Evolutionary conservation across 2,329 filamentous ascomycete species (phyloP).

Genomic region (Sporothrix brunneoviolacea): DNA sequence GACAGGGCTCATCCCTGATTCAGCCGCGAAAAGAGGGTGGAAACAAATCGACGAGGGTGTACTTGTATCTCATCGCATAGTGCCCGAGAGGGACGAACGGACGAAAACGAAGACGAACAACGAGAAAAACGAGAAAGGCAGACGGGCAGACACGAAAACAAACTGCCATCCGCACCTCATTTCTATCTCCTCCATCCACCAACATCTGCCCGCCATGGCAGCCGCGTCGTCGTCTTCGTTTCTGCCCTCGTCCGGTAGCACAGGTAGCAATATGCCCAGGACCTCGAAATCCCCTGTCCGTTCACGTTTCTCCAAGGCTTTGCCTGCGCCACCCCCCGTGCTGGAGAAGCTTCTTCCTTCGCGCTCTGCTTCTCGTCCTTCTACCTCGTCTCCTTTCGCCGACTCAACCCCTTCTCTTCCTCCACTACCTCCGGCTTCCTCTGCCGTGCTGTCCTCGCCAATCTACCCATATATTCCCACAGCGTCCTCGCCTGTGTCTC

Average conservation of each 20-base stretch:
- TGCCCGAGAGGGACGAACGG: background rate
- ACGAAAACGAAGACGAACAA: background rate
- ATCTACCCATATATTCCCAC: constrained; percentile 8
- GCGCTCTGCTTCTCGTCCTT: background rate
- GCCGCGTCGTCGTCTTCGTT: background rate
- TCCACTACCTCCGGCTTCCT: constrained; percentile 10
- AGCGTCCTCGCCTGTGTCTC: background rate
- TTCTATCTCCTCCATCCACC: background rate
- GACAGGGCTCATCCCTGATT: constrained; percentile 13
- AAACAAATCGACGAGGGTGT: background rate
- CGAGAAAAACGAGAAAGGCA: background rate
- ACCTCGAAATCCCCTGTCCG: constrained; percentile 32
- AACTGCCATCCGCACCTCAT: background rate
- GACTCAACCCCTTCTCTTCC: constrained; percentile 2
- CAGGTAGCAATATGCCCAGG: background rate
- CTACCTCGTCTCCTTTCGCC: background rate
- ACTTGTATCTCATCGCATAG: no score
- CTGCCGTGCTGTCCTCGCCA: background rate
- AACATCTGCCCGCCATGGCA: constrained; percentile 4
- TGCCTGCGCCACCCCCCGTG: constrained; percentile 39
- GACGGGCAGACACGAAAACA: background rate
- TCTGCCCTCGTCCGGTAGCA: constrained; percentile 4
- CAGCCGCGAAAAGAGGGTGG: constrained; percentile 6
- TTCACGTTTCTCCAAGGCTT: constrained; percentile 53
- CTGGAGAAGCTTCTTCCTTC: constrained; percentile 6